Conservation (phyloP, 1,284 basidiomycete genomes). For the Microbotryum violaceum region DNA sequence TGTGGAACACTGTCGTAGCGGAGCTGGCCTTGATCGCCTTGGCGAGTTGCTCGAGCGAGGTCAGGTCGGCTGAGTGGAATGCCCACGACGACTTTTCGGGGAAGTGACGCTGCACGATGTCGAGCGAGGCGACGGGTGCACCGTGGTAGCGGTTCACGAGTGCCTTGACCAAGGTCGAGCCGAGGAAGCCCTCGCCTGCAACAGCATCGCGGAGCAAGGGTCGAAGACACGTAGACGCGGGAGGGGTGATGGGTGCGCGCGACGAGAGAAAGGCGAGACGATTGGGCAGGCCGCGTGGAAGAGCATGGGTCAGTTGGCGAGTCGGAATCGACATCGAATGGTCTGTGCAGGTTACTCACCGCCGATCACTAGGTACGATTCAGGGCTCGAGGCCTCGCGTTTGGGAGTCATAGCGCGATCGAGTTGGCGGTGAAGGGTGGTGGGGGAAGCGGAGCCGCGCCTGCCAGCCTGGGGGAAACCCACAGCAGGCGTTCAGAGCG, state of each 20-base stretch:
- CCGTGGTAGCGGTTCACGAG: conserved; percentile 63
- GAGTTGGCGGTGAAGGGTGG: too few species aligned
- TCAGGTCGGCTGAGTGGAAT: conserved; percentile 80
- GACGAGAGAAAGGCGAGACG: not conserved
- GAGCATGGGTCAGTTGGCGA: not conserved
- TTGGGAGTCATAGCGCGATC: not conserved
- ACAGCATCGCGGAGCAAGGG: not conserved
- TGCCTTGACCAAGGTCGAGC: conserved; percentile 78
- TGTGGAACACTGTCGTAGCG: conserved; percentile 86
- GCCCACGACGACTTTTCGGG: conserved; percentile 45
- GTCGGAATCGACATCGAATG: too few species aligned
- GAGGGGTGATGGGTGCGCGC: too few species aligned
- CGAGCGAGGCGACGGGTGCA: conserved; percentile 62
- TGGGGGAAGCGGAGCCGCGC: too few species aligned
- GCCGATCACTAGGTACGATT: conserved; percentile 33
- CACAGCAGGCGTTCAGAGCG: too few species aligned
- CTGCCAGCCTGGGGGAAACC: too few species aligned
- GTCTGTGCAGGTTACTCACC: conserved; percentile 16
- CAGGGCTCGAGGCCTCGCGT: not conserved
- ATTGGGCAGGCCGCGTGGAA: not conserved
- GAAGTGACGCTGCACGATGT: conserved; percentile 77
- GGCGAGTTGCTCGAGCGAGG: conserved; percentile 61
- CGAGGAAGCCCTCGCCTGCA: conserved; percentile 62
- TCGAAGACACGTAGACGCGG: not conserved
- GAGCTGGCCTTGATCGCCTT: conserved; percentile 66